These are phyloP conservation scores for Neurospora sp. DNA, from an alignment of 495 filamentous ascomycete genomes.

Conservation along the genomic window DNA sequence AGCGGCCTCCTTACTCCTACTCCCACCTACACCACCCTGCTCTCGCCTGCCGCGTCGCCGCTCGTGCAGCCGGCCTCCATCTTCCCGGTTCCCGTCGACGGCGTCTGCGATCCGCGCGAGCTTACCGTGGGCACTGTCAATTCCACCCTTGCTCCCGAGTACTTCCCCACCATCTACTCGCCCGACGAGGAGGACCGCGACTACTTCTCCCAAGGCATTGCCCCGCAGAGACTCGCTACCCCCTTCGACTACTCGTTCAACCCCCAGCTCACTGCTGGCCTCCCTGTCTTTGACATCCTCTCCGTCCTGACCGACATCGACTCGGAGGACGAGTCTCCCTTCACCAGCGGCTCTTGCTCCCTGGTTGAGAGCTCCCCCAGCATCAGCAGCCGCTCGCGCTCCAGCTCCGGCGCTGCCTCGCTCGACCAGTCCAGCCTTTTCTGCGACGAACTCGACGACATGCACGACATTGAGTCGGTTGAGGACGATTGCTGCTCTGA, in stretches of 20 bases:
- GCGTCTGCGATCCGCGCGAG: constrained; percentile 91
- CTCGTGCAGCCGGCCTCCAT: background rate
- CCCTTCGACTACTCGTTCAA: constrained; percentile 38
- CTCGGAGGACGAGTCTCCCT: constrained; percentile 67
- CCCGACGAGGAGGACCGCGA: constrained; percentile 72
- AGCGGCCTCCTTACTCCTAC: constrained; percentile 61
- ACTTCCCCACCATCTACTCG: constrained; percentile 48
- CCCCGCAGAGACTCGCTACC: constrained; percentile 1
- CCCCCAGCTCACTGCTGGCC: constrained; percentile 45
- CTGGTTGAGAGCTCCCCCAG: constrained; percentile 45
- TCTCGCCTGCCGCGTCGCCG: constrained; percentile 78
- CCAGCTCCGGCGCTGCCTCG: constrained; percentile 48
- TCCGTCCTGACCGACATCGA: constrained; percentile 61
- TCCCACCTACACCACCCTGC: constrained; percentile 39
- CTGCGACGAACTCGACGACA: constrained; percentile 54
- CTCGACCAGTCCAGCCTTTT: constrained; percentile 68
- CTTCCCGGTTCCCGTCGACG: constrained; percentile 37
- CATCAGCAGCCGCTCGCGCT: constrained; percentile 66
- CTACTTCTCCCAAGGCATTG: constrained; percentile 9
- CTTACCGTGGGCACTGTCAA: constrained; percentile 66
- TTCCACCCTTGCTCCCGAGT: constrained; percentile 48
- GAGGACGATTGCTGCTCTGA: background rate
- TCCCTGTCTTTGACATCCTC: constrained; percentile 72
- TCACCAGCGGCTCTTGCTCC: constrained; percentile 66
- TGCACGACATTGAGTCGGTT: constrained; percentile 54